Percentiles rank a stretch among this genome's conserved stretches.
Conservation (phyloP, 805 yeast species). For the Candida coquimbonensis region DNA sequence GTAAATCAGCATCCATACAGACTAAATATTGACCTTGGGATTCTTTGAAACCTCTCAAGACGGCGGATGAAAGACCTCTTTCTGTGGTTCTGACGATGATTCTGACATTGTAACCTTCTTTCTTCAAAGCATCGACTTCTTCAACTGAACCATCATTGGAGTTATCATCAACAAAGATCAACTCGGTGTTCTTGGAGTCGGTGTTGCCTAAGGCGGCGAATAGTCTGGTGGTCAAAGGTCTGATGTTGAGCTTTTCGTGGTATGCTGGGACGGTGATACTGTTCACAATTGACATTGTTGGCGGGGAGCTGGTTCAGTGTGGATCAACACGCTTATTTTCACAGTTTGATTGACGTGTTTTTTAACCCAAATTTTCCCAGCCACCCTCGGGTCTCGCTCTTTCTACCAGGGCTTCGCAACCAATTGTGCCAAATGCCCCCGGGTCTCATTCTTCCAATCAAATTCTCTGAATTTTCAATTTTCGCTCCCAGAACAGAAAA, state of each 20-base stretch:
- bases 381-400: background rate
- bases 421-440: background rate
- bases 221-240: constrained; percentile 40
- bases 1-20: constrained; percentile 49
- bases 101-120: constrained; percentile 40
- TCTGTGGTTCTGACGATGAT: constrained; percentile 45
- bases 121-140: constrained; percentile 37
- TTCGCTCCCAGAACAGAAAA: constrained; percentile 6
- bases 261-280: constrained; percentile 44
- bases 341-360: background rate
- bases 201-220: constrained; percentile 41
- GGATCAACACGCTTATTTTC: too few species aligned
- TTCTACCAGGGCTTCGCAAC: background rate
- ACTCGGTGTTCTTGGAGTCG: constrained; percentile 35
- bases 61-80: constrained; percentile 45
- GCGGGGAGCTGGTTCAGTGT: too few species aligned
- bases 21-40: constrained; percentile 40
- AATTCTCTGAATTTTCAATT: constrained; percentile 17
- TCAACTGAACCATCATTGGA: constrained; percentile 47
- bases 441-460: constrained; percentile 18
- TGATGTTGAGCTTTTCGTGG: constrained; percentile 41
- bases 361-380: too few species aligned
- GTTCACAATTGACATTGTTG: constrained; percentile 29
- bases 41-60: constrained; percentile 39
- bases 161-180: constrained; percentile 46